Evolutionary conservation across 2,329 filamentous ascomycete species (phyloP), one percentile per base, ranked within the genome.

Genomic region (Aurifilum marmelostoma): DNA sequence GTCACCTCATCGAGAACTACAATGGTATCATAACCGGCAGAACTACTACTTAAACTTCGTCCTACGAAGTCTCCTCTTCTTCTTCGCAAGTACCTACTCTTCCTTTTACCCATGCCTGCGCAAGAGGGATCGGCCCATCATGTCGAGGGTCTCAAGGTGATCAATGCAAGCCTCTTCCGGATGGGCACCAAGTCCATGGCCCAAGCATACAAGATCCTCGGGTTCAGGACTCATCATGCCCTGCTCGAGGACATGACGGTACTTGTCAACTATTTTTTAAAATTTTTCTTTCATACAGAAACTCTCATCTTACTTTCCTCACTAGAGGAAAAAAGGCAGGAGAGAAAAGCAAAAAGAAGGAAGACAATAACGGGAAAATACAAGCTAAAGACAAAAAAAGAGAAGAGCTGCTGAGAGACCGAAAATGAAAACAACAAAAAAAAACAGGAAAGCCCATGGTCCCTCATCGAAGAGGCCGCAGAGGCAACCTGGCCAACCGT

Each of bases 401-500:
- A n/a, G 21, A n/a, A 50, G 6, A 24, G 47, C 21, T 50, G 47
- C 47, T 50, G 47, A 24, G 9, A 50, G 5, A 50, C 6, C 34
- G 4, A 4, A 9, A 24, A 50, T 16, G 6, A 2, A 39, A 39
- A 39, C 37, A 39, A 39, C 8, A 7, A 7, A 39, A 39, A 7
- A 7, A 39, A 39, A 39, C 21, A 50, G 47, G 27, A 21, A 56
- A 32, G 12, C 12, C 52, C 27, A 32, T 72, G 70, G 71, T 29
- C 62, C 29, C 39, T 67, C n/a, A 37, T 73, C 52, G 64, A 69
- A 27, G 29, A 62, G 32, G 71, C 72, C 21, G 69, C 70, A 58
- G 65, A 67, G 14, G 72, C 70, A 18, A 68, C 66, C 37, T 73
- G 67, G 64, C 69, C 71, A 16, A 37, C 39, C 9, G 32, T 69